Percentiles rank a stretch among this genome's conserved stretches.
Conservation (phyloP, 345 rosid species). For the Gossypium thurberi region DNA sequence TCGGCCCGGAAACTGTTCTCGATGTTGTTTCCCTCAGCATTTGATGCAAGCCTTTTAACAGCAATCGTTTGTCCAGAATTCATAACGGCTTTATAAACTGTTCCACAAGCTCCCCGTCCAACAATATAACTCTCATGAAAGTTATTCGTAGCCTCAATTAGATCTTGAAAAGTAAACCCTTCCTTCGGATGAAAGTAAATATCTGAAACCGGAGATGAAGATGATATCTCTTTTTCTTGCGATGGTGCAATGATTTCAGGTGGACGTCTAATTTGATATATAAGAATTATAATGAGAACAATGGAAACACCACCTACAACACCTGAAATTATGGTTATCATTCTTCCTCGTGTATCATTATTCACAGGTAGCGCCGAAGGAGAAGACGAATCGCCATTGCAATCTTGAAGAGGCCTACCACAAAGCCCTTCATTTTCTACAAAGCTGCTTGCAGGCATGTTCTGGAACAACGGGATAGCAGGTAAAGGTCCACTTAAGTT, state of each 20-base stretch:
- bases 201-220: conserved; percentile 40
- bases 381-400: conserved; percentile 34
- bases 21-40: conserved; percentile 66
- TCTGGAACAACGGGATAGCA: conserved; percentile 44
- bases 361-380: conserved; percentile 21
- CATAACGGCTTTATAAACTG: conserved; percentile 80
- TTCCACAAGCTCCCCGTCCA: conserved; percentile 94
- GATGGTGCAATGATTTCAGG: conserved; percentile 30
- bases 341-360: conserved; percentile 41
- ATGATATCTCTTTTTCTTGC: conserved; percentile 38
- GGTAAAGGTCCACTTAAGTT: conserved; percentile 68
- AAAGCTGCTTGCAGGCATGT: conserved; percentile 52
- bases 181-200: conserved; percentile 81
- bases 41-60: conserved; percentile 69
- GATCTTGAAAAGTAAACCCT: conserved; percentile 77
- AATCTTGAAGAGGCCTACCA: conserved; percentile 54
- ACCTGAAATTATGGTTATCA: conserved; percentile 47
- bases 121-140: conserved; percentile 68
- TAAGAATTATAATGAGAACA: conserved; percentile 48
- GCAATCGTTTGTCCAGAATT: conserved; percentile 61
- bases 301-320: conserved; percentile 71
- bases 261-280: conserved; percentile 52
- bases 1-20: conserved; percentile 88
- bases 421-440: conserved; percentile 71
- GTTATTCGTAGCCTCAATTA: conserved; percentile 60